Conservation (phyloP, 2,329 filamentous ascomycete genomes). For the Trichophyton rubrum region DNA sequence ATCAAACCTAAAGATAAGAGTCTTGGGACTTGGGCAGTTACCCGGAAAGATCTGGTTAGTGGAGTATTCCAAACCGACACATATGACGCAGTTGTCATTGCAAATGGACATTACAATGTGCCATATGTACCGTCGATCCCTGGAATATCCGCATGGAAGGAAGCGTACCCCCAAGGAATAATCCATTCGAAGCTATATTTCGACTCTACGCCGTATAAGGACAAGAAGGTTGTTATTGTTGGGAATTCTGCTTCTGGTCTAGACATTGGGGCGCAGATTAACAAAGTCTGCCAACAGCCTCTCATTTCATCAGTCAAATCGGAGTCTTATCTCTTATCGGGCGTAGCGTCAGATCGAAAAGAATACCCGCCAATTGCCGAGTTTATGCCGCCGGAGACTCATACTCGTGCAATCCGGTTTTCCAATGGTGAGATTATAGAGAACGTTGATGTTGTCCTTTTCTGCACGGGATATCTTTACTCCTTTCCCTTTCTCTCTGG, state of each 20-base stretch:
- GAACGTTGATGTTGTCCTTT: constrained; percentile 64
- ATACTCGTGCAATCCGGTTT: constrained; percentile 52
- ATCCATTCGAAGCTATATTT: constrained; percentile 74
- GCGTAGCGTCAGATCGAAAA: constrained; percentile 40
- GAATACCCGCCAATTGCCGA: constrained; percentile 43
- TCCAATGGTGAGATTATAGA: constrained; percentile 51
- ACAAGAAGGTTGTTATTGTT: constrained; percentile 67
- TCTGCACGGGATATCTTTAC: constrained; percentile 84
- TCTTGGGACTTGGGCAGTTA: constrained; percentile 47
- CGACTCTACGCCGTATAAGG: constrained; percentile 46
- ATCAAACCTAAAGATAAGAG: constrained; percentile 34
- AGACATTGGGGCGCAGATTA: constrained; percentile 71
- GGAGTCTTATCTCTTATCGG: constrained; percentile 35
- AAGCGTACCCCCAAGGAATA: constrained; percentile 47
- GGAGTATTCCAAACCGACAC: constrained; percentile 30
- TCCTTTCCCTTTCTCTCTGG: constrained; percentile 58
- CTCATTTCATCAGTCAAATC: constrained; percentile 52
- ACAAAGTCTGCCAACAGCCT: constrained; percentile 44
- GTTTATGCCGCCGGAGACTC: constrained; percentile 40
- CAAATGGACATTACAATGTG: constrained; percentile 62
- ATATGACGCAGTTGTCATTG: constrained; percentile 65
- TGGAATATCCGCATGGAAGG: constrained; percentile 49
- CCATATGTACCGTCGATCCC: constrained; percentile 53
- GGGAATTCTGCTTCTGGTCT: constrained; percentile 75
- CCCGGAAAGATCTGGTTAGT: constrained; percentile 40